Evolutionary conservation across 495 filamentous ascomycete species (phyloP).

Genomic region (Annulohypoxylon maeteangense): DNA sequence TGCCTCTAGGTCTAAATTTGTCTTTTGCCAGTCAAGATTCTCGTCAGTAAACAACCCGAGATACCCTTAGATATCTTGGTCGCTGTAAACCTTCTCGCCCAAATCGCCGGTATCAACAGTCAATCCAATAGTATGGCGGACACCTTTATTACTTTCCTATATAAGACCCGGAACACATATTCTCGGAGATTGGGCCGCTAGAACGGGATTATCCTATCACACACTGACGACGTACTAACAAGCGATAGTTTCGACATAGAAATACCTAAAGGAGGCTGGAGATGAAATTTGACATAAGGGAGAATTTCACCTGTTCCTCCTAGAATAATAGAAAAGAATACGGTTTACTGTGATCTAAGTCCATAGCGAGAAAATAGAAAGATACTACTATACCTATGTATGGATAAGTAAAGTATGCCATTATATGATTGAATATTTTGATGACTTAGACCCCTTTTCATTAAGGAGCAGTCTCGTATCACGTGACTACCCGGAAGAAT

Average conservation of each 20-base stretch:
- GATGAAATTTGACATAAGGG: not conserved
- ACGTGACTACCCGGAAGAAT: not conserved
- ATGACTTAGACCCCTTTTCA: too few relatives aligned
- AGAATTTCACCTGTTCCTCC: too few relatives aligned
- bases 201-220: not conserved
- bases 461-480: not conserved
- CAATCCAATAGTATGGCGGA: not conserved
- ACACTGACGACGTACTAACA: not conserved
- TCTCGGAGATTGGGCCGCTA: not conserved
- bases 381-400: too few relatives aligned
- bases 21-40: constrained; percentile 9
- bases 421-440: too few relatives aligned
- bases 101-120: not conserved
- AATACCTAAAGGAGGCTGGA: not conserved
- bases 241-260: not conserved
- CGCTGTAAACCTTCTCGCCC: constrained; percentile 1
- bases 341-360: too few relatives aligned
- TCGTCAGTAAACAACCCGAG: not conserved
- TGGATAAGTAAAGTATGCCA: too few relatives aligned
- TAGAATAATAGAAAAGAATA: too few relatives aligned
- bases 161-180: not conserved
- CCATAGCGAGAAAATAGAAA: too few relatives aligned
- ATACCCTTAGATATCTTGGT: constrained; percentile 1
- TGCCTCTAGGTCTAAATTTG: not conserved
- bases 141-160: constrained; percentile 9